phyloP scores from a whole-genome alignment of 768 basidiomycete genomes.

The Coprinellus micaceus region DNA sequence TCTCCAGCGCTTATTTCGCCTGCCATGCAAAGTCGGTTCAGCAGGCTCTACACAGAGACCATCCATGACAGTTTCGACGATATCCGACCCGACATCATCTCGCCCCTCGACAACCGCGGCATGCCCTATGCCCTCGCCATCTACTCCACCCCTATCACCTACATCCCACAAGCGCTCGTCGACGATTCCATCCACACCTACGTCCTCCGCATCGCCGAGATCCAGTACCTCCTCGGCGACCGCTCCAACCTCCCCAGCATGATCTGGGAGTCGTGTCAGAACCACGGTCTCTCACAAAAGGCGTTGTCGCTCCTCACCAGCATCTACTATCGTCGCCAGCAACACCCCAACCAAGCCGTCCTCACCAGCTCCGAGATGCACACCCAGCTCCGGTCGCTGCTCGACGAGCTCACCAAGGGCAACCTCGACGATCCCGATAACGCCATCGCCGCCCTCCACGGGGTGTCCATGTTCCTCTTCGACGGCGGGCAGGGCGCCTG shows the following conservation, averaged over 20 bases:
- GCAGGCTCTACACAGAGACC: conserved; percentile 4
- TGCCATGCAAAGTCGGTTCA: conserved; percentile 8
- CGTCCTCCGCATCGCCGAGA: conserved; percentile 55
- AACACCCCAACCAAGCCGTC: conserved; percentile 15
- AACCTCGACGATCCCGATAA: conserved; percentile 49
- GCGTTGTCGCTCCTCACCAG: conserved; percentile 62
- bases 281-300: conserved; percentile 43
- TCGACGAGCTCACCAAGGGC: conserved; percentile 13
- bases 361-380: conserved; percentile 12
- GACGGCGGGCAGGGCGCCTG: conserved; percentile 71
- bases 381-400: conserved; percentile 24
- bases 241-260: conserved; percentile 38
- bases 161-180: conserved; percentile 18
- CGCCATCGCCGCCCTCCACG: conserved; percentile 73
- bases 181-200: conserved; percentile 43
- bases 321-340: conserved; percentile 41
- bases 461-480: conserved; percentile 76
- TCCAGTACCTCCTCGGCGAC: conserved; percentile 71
- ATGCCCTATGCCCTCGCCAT: conserved; percentile 8
- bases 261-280: conserved; percentile 50
- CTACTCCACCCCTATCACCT: conserved; percentile 13
- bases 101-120: background rate
- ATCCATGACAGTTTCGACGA: background rate
- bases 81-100: background rate
- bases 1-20: conserved; percentile 9